These are phyloP conservation scores for Eucalyptus microcorys DNA, from an alignment of 345 rosid species.

Conservation along the genomic window DNA sequence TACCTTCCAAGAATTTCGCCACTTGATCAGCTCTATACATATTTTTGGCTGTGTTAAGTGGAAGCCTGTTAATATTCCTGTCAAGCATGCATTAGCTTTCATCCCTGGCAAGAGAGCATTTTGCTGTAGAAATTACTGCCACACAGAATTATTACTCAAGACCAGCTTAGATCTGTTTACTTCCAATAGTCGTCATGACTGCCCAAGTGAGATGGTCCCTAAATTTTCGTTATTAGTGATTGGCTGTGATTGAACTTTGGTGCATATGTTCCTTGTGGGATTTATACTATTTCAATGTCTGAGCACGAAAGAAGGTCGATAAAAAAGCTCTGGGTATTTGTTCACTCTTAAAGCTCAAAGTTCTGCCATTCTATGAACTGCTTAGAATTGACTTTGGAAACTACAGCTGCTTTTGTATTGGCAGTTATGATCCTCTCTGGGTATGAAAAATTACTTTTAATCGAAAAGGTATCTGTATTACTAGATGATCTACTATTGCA, in stretches of 20 bases:
- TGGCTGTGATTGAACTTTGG: not conserved
- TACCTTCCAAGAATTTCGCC: not conserved
- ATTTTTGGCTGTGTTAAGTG: not conserved
- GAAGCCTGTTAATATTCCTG: not conserved
- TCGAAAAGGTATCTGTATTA: not conserved
- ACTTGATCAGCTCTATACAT: not conserved
- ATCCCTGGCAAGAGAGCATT: not conserved
- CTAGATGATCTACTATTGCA: not conserved
- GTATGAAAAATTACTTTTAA: not conserved
- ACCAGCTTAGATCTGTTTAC: not conserved
- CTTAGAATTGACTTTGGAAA: not conserved
- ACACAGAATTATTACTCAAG: not conserved
- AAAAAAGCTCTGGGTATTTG: not conserved
- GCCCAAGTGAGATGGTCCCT: not conserved
- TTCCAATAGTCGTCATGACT: not conserved
- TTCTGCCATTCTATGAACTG: not conserved
- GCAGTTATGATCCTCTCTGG: not conserved
- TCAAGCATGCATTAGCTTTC: not conserved
- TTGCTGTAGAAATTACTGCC: not conserved
- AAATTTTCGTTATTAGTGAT: not conserved
- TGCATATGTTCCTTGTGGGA: not conserved
- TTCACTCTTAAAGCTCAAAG: not conserved
- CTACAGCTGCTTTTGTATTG: not conserved
- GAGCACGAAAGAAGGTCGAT: accelerated
- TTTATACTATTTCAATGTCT: not conserved